phyloP scores from a whole-genome alignment of 2,329 filamentous ascomycete genomes.

The Fusarium sarcochroum region DNA sequence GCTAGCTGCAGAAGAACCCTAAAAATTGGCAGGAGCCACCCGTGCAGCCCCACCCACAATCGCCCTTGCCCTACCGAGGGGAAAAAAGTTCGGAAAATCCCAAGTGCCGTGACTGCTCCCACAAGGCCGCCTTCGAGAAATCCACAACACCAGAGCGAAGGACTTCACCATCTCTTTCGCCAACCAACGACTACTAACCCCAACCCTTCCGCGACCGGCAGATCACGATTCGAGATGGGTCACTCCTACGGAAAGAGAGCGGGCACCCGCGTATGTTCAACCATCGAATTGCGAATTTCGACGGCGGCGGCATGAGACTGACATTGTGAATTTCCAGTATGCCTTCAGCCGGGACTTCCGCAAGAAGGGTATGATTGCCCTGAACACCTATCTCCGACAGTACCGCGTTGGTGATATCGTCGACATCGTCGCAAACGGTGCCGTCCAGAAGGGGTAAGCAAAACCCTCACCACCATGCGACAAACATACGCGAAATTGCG shows the following conservation, averaged over 20 bases:
- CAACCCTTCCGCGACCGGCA: constrained; percentile 54
- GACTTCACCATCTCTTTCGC: constrained; percentile 53
- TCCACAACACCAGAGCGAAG: constrained; percentile 55
- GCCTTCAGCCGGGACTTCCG: constrained; percentile 96
- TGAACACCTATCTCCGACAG: constrained; percentile 94
- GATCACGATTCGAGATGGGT: constrained; percentile 79
- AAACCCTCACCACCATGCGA: constrained; percentile 35
- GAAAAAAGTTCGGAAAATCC: constrained; percentile 56
- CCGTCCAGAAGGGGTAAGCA: constrained; percentile 94
- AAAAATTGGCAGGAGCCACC: constrained; percentile 38
- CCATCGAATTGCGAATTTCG: constrained; percentile 30
- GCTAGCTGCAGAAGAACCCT: constrained; percentile 48
- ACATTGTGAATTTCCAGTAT: constrained; percentile 67
- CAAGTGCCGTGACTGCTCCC: constrained; percentile 52
- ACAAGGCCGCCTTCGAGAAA: constrained; percentile 56
- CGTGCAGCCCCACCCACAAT: constrained; percentile 27
- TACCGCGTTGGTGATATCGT: constrained; percentile 99
- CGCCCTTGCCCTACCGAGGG: constrained; percentile 54
- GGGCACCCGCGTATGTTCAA: constrained; percentile 81
- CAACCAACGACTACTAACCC: constrained; percentile 62
- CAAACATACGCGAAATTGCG: constrained; percentile 29
- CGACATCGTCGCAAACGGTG: constrained; percentile 98
- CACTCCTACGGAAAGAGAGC: constrained; percentile 89
- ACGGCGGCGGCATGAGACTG: constrained; percentile 51
- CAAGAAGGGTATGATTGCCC: constrained; percentile 92